Percentiles rank a stretch among this genome's conserved stretches.
These are phyloP conservation scores for Gossypium rotundifolium DNA, from an alignment of 345 rosid genomes.

Conservation along the genomic window DNA sequence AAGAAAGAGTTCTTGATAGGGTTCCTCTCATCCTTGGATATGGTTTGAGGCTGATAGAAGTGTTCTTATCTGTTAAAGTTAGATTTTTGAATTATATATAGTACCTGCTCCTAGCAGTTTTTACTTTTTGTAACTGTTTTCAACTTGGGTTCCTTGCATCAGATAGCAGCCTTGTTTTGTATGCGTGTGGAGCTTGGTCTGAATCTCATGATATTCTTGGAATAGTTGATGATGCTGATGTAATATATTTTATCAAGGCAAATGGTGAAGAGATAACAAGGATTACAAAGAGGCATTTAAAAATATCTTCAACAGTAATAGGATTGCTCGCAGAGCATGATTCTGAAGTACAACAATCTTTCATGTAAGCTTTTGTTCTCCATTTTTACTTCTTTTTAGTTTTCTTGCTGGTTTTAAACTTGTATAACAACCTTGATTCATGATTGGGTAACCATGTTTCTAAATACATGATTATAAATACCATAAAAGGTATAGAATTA, in stretches of 20 bases:
- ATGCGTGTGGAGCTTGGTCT: slow-evolving; percentile 76
- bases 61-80: background rate
- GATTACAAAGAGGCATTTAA: slow-evolving; percentile 50
- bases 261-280: slow-evolving; percentile 78
- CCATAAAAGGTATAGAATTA: slow-evolving; percentile 1
- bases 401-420: slow-evolving; percentile 4
- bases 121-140: slow-evolving; percentile 5
- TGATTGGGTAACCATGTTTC: slow-evolving; percentile 4
- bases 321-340: slow-evolving; percentile 57
- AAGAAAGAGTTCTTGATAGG: too few species aligned
- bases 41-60: background rate
- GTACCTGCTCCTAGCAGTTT: background rate
- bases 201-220: slow-evolving; percentile 78
- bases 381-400: background rate
- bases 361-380: slow-evolving; percentile 48
- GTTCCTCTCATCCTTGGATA: background rate
- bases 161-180: slow-evolving; percentile 49
- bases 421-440: slow-evolving; percentile 2
- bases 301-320: slow-evolving; percentile 51
- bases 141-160: slow-evolving; percentile 28
- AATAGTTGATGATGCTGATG: slow-evolving; percentile 54
- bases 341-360: slow-evolving; percentile 39
- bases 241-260: slow-evolving; percentile 68
- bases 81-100: background rate
- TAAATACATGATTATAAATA: background rate